phyloP scores from a whole-genome alignment of 2,329 filamentous ascomycete genomes.

The Pseudogymnoascus sp. region DNA sequence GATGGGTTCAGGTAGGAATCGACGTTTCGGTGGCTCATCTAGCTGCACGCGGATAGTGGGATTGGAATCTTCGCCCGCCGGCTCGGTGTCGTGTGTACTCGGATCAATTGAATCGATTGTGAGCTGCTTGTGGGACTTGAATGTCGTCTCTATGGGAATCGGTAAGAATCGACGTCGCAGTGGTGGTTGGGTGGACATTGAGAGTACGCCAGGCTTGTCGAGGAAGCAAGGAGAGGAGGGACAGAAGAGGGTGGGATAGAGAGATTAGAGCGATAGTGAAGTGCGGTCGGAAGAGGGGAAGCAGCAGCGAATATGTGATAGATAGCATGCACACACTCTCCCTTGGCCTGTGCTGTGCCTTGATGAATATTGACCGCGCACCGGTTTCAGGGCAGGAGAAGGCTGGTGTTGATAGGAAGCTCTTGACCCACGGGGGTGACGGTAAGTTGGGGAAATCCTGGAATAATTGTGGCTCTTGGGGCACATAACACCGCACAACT shows the following conservation, averaged over 20 bases:
- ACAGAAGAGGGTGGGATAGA: background rate
- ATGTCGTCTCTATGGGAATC: conserved; percentile 64
- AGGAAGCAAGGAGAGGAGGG: background rate
- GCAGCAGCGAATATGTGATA: background rate
- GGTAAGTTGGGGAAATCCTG: background rate
- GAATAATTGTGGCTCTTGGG: background rate
- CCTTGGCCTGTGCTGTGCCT: background rate
- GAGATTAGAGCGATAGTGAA: background rate
- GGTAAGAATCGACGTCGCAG: conserved; percentile 50
- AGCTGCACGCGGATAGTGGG: conserved; percentile 13
- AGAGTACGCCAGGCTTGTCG: background rate
- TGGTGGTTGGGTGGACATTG: conserved; percentile 11
- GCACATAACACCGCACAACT: background rate
- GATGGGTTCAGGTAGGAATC: conserved; percentile 61
- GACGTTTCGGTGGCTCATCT: conserved; percentile 38
- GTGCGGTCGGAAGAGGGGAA: background rate
- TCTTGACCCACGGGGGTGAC: background rate
- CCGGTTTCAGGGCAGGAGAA: background rate
- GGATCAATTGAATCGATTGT: background rate
- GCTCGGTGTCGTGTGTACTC: conserved; percentile 16
- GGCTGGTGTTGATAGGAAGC: background rate
- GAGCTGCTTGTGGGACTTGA: conserved; percentile 31
- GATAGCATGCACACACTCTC: background rate
- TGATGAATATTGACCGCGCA: background rate
- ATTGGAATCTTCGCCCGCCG: conserved; percentile 5